These are phyloP conservation scores for Chenopodium berlandieri DNA, from an alignment of 148 eudicot genomes.

Conservation along the genomic window DNA sequence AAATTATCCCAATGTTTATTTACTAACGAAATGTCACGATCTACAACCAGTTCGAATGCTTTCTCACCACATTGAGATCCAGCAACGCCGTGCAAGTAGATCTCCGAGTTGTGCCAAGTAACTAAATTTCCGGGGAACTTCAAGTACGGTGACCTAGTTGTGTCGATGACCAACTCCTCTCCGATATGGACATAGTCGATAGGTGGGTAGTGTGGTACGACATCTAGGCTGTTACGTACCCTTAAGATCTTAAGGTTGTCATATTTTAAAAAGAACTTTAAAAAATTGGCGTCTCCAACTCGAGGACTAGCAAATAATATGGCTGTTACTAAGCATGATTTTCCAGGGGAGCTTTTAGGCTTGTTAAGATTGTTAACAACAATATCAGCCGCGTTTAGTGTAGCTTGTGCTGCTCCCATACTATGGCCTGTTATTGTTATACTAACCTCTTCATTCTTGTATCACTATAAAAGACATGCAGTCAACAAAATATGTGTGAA, in stretches of 20 bases:
- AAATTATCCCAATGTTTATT: constrained; percentile 47
- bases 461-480: not conserved
- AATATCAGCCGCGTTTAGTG: constrained; percentile 63
- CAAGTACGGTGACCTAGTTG: constrained; percentile 50
- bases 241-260: constrained; percentile 38
- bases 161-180: constrained; percentile 48
- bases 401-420: constrained; percentile 61
- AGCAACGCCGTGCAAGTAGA: constrained; percentile 69
- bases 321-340: constrained; percentile 51
- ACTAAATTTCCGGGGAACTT: constrained; percentile 45
- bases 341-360: constrained; percentile 24
- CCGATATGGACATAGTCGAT: constrained; percentile 60
- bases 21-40: constrained; percentile 55
- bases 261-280: constrained; percentile 20
- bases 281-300: constrained; percentile 60
- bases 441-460: constrained; percentile 60
- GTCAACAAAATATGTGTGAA: no score
- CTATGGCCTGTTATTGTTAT: constrained; percentile 66
- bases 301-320: constrained; percentile 60
- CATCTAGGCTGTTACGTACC: constrained; percentile 41
- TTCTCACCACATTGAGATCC: constrained; percentile 45
- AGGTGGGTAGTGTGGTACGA: constrained; percentile 55
- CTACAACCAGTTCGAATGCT: constrained; percentile 49
- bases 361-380: constrained; percentile 44
- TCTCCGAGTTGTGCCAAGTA: constrained; percentile 64